Conservation (phyloP, 2,329 filamentous ascomycete species). For the Fusarium sp. region DNA sequence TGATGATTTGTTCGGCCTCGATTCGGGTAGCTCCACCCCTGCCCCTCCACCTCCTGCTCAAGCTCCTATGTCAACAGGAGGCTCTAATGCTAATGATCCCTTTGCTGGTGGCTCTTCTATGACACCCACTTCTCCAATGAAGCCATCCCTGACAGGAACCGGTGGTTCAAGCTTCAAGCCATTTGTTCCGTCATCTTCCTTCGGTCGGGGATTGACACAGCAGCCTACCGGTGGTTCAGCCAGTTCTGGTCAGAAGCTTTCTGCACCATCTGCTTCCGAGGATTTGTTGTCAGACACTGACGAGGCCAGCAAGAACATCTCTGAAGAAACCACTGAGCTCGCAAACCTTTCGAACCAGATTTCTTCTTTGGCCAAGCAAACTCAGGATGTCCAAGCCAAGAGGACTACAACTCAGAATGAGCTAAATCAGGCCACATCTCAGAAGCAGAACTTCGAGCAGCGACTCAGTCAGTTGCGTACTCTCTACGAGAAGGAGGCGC, state of each 20-base stretch:
- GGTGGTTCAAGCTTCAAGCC: constrained; percentile 76
- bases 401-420: constrained; percentile 83
- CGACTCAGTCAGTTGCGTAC: constrained; percentile 86
- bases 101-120: constrained; percentile 65
- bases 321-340: constrained; percentile 88
- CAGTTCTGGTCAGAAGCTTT: constrained; percentile 46
- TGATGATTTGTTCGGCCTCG: constrained; percentile 93
- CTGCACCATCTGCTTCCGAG: constrained; percentile 69
- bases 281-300: constrained; percentile 94
- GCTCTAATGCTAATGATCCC: constrained; percentile 73
- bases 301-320: constrained; percentile 88
- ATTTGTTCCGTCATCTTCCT: constrained; percentile 91
- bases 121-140: constrained; percentile 66
- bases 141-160: constrained; percentile 59
- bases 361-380: constrained; percentile 88
- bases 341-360: constrained; percentile 98
- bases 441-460: constrained; percentile 94
- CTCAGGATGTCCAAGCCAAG: constrained; percentile 91
- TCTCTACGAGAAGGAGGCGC: constrained; percentile 93
- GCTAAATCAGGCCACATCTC: constrained; percentile 80
- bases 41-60: constrained; percentile 68
- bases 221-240: constrained; percentile 77
- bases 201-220: constrained; percentile 83
- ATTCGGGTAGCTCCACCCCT: constrained; percentile 68
- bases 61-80: constrained; percentile 76